Conservation (phyloP, 1,139 yeast species). For the Hemisphaericaspora lyxosophila region DNA sequence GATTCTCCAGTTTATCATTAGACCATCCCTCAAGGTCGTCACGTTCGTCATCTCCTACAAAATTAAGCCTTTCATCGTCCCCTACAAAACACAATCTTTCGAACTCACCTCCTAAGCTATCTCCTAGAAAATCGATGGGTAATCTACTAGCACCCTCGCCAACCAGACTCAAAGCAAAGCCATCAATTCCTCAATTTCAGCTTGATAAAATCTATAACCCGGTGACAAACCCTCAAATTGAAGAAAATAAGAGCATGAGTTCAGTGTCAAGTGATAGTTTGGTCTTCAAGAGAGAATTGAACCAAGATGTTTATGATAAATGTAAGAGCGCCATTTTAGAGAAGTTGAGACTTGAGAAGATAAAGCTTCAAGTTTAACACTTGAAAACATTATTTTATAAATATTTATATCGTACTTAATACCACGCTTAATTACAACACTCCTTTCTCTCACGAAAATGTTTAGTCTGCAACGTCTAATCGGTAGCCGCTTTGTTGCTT, state of each 20-base stretch:
- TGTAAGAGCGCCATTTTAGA: slow-evolving; percentile 28
- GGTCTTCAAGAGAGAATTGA: not conserved
- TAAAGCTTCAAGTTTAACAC: too few species aligned
- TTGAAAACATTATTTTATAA: too few species aligned
- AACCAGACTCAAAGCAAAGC: slow-evolving; percentile 18
- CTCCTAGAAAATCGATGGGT: slow-evolving; percentile 20
- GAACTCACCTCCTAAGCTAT: slow-evolving; percentile 15
- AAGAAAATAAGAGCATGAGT: not conserved
- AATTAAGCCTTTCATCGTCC: slow-evolving; percentile 2
- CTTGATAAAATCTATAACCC: slow-evolving; percentile 28
- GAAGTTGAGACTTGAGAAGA: slow-evolving; percentile 21
- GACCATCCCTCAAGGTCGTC: slow-evolving; percentile 6
- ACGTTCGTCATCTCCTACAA: slow-evolving; percentile 10
- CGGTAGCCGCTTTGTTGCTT: not conserved
- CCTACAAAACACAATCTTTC: slow-evolving; percentile 9
- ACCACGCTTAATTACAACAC: too few species aligned
- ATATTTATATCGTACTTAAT: too few species aligned
- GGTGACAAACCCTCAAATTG: slow-evolving; percentile 20
- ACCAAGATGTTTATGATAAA: slow-evolving; percentile 25
- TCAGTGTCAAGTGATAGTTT: not conserved
- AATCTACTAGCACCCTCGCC: slow-evolving; percentile 16
- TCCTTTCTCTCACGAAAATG: too few species aligned
- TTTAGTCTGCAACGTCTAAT: too few species aligned
- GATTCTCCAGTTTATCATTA: slow-evolving; percentile 1
- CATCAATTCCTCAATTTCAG: slow-evolving; percentile 24